Conservation (phyloP, 106 monocot species). For the Dendrobium chrysotoxum region DNA sequence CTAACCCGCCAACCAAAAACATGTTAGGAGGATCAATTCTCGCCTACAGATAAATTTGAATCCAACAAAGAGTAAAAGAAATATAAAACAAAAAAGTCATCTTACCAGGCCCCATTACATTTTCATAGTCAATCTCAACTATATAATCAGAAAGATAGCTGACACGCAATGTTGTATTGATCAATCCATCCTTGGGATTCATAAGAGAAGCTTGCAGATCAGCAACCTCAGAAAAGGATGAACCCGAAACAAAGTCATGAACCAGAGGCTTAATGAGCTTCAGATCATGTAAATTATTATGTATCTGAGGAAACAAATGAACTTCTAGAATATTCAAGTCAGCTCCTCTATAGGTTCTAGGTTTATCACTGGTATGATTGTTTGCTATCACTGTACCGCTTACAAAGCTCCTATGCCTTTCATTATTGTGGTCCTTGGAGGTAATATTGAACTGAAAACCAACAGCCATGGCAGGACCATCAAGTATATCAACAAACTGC, state of each 20-base stretch:
- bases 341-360: conserved; percentile 70
- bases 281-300: conserved; percentile 46
- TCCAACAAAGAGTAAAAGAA: not conserved
- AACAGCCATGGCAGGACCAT: conserved; percentile 75
- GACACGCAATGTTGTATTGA: conserved; percentile 76
- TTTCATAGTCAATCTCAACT: conserved; percentile 74
- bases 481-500: conserved; percentile 90
- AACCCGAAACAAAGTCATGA: conserved; percentile 82
- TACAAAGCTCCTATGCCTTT: conserved; percentile 63
- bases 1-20: too few relatives aligned
- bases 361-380: conserved; percentile 22
- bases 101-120: conserved; percentile 62
- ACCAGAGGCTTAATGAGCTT: conserved; percentile 78
- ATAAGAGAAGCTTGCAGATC: conserved; percentile 72
- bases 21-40: too few relatives aligned
- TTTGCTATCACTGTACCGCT: conserved; percentile 60
- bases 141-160: conserved; percentile 93
- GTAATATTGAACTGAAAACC: conserved; percentile 86
- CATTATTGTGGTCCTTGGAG: conserved; percentile 47
- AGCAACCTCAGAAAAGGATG: conserved; percentile 50
- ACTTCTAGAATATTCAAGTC: conserved; percentile 74
- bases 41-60: too few relatives aligned
- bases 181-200: conserved; percentile 50
- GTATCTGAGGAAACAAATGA: conserved; percentile 75
- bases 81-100: not conserved